These are phyloP conservation scores for Coriolopsis trogii DNA, from an alignment of 1,284 basidiomycete species.

Conservation along the genomic window DNA sequence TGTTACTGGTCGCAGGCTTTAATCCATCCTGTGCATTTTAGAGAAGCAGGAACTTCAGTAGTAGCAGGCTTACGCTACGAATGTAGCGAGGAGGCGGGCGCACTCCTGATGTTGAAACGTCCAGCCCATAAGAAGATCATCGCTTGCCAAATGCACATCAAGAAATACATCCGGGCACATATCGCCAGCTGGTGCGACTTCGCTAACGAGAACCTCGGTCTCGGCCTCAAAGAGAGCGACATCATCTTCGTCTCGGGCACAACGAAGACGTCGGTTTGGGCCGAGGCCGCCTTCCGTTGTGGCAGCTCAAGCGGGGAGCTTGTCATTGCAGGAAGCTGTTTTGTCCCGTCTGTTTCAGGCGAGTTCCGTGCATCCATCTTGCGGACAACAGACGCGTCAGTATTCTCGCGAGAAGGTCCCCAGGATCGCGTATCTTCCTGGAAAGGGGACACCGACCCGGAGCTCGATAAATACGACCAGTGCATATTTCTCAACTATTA, in stretches of 20 bases:
- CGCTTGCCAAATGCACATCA: constrained; percentile 1
- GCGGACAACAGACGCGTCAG: constrained; percentile 1
- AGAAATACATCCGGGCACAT: constrained; percentile 6
- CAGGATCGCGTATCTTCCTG: neutral
- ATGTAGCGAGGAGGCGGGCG: constrained; percentile 6
- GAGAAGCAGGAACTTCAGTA: neutral
- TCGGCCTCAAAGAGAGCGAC: constrained; percentile 9
- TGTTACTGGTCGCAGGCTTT: neutral
- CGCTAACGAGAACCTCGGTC: neutral
- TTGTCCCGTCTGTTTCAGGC: neutral
- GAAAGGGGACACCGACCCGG: neutral
- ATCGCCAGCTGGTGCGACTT: constrained; percentile 9
- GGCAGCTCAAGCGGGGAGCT: constrained; percentile 3
- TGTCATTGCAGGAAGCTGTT: neutral
- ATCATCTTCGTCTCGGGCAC: constrained; percentile 10
- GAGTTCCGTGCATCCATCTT: constrained; percentile 6
- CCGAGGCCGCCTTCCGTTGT: constrained; percentile 15
- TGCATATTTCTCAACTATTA: constrained; percentile 16
- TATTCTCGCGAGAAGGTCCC: neutral
- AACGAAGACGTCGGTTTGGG: constrained; percentile 10
- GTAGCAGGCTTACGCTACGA: constrained; percentile 6
- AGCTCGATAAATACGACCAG: neutral
- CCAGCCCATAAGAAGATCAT: constrained; percentile 2
- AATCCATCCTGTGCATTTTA: neutral
- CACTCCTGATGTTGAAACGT: constrained; percentile 15